Evolutionary conservation across 2,329 filamentous ascomycete species (phyloP).

Genomic region (Aspergillus neoniger): DNA sequence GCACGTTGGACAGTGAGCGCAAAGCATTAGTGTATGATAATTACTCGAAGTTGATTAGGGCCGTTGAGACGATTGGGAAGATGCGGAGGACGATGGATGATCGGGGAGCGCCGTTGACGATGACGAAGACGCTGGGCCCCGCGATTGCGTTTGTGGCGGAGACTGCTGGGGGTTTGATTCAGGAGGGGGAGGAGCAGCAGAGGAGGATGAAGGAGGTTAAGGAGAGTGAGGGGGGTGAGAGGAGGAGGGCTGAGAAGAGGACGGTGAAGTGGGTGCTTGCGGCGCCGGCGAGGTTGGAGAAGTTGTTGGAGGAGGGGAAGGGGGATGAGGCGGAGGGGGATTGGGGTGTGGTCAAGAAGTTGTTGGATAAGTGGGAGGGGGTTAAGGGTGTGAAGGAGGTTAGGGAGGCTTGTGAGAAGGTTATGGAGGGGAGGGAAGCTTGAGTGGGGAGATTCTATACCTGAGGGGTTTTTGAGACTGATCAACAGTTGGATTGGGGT

Average conservation of each 20-base stretch:
- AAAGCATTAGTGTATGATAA: conserved; percentile 98
- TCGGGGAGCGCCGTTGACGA: conserved; percentile 45
- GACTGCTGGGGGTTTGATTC: conserved; percentile 43
- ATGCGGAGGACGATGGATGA: conserved; percentile 53
- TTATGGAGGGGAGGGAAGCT: conserved; percentile 32
- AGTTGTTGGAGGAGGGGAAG: conserved; percentile 41
- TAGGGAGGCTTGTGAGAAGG: conserved; percentile 40
- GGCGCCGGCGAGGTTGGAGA: conserved; percentile 42
- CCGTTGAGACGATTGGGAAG: conserved; percentile 91
- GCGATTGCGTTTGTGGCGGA: conserved; percentile 48
- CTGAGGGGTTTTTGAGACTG: conserved; percentile 17
- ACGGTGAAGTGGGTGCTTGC: conserved; percentile 50
- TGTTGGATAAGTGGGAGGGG: conserved; percentile 46
- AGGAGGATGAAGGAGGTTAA: conserved; percentile 32
- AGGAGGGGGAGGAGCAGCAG: conserved; percentile 41
- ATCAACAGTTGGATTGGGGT: not conserved
- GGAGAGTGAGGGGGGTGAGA: conserved; percentile 16
- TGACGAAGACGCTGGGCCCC: conserved; percentile 48
- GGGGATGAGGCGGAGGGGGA: conserved; percentile 44
- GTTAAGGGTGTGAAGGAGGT: conserved; percentile 48
- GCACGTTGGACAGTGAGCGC: conserved; percentile 89
- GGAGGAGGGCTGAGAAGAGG: conserved; percentile 37
- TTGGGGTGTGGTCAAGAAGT: conserved; percentile 42
- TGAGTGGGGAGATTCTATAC: conserved; percentile 18
- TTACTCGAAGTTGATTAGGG: conserved; percentile 94